Evolutionary conservation across 345 rosid genomes (phyloP), one percentile per base, ranked within the genome.

Genomic region (Lepidium didymum): DNA sequence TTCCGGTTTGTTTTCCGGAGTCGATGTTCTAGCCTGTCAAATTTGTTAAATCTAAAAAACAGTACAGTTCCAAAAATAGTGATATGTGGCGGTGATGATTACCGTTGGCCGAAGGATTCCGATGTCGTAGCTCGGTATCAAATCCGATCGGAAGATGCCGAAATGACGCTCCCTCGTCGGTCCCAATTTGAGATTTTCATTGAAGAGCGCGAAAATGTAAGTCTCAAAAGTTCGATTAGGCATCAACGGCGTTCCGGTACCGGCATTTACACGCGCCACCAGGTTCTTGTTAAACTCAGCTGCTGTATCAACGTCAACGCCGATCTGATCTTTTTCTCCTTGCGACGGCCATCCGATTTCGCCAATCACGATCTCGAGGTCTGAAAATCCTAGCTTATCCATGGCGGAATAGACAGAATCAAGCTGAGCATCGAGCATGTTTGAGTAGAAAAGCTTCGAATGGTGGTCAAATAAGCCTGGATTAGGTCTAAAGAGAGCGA

Each of bases 331-430:
- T 0, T 33, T 12, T 21, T 93, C 97, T 7, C 98, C 97, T 21
- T 29, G 59, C 0, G 97, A 90, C 0, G 96, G 97, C 98, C 97
- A 90, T 2, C 97, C 98, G 0, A 96, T 93, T 64, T 93, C 96
- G 5, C 90, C 90, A 11, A 93, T 85, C 1, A 81, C 97, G 25
- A 93, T 88, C 70, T 84, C 97, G 10, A 93, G 46, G 63, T 90
- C 97, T 3, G 73, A 15, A 25, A 83, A 90, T 1, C 90, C 98
- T 1, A 88, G 61, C 10, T 69, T 41, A 61, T 83, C 87, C 82
- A 93, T 81, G 9, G 98, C 94, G 1, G 94, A 87, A 37, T 69
- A 88, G 7, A 93, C 94, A 0, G 97, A 89, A 56, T 93, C 98
- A 2, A 90, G 81, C 61, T 93, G 98, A n/a, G 84, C 98, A 29